Evolutionary conservation across 371 early-diverging fungal species (phyloP).

Genomic region (Actinomucor elegans): DNA sequence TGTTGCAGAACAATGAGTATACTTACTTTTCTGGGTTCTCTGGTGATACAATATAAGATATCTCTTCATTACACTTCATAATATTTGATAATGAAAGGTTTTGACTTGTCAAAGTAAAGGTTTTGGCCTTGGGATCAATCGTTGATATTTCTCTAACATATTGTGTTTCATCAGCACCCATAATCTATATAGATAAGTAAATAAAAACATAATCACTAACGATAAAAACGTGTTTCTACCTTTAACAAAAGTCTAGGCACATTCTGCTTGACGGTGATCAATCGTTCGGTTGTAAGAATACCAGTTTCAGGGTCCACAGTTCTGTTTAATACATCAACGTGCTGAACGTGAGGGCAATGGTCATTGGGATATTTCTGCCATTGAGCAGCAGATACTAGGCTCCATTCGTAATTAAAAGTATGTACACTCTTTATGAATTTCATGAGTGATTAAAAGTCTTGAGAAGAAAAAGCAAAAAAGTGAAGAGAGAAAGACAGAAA

Average conservation of each 20-base stretch:
- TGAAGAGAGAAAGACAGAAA: too few species aligned
- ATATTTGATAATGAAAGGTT: constrained; percentile 78
- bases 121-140: constrained; percentile 77
- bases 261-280: constrained; percentile 86
- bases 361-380: constrained; percentile 98
- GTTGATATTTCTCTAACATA: constrained; percentile 87
- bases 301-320: constrained; percentile 82
- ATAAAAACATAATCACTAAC: too few species aligned
- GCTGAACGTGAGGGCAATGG: constrained; percentile 84
- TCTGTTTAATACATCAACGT: constrained; percentile 87
- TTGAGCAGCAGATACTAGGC: constrained; percentile 84
- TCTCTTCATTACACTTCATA: constrained; percentile 82
- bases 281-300: constrained; percentile 84
- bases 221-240: too few species aligned
- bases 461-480: too few species aligned
- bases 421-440: constrained; percentile 75
- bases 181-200: constrained; percentile 38
- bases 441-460: too few species aligned
- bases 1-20: too few species aligned
- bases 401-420: constrained; percentile 79
- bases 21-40: constrained; percentile 40
- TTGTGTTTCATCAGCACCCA: constrained; percentile 65
- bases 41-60: constrained; percentile 70
- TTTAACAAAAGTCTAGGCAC: constrained; percentile 75
- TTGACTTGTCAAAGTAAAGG: constrained; percentile 69